A percentile compares a stretch with the other conserved stretches of the same genome.
Evolutionary conservation across 208 protist genomes (phyloP).

Genomic region (Kentomonas sorsogonicus): DNA sequence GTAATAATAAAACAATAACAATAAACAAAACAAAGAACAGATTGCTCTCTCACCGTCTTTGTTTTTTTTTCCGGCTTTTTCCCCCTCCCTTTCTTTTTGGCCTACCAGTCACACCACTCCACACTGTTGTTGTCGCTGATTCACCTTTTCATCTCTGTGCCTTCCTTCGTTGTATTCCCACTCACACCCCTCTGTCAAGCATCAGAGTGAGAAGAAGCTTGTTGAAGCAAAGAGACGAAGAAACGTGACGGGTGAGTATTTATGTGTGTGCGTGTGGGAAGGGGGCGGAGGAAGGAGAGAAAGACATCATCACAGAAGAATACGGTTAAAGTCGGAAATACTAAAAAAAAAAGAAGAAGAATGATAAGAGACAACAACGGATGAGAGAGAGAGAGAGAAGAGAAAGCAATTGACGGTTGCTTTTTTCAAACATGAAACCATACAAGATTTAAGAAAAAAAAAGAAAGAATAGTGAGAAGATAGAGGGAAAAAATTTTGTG

Average conservation of each 20-base stretch:
- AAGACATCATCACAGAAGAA: background rate
- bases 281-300: background rate
- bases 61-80: slow-evolving; percentile 14
- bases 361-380: background rate
- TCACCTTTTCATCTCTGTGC: background rate
- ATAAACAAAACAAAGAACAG: background rate
- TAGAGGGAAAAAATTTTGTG: background rate
- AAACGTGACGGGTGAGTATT: background rate
- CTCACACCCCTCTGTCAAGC: background rate
- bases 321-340: background rate
- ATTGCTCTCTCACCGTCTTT: background rate
- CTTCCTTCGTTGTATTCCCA: background rate
- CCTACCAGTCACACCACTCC: background rate
- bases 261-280: background rate
- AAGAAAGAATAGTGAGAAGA: slow-evolving; percentile 6
- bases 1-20: background rate
- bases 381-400: background rate
- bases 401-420: background rate
- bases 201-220: background rate
- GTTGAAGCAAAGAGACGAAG: background rate
- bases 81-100: background rate
- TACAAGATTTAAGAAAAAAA: slow-evolving; percentile 7
- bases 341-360: too few species aligned
- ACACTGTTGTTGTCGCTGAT: background rate
- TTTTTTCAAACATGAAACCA: background rate